Conservation (phyloP, 176 grass and related monocot species). For the Oryza punctata region DNA sequence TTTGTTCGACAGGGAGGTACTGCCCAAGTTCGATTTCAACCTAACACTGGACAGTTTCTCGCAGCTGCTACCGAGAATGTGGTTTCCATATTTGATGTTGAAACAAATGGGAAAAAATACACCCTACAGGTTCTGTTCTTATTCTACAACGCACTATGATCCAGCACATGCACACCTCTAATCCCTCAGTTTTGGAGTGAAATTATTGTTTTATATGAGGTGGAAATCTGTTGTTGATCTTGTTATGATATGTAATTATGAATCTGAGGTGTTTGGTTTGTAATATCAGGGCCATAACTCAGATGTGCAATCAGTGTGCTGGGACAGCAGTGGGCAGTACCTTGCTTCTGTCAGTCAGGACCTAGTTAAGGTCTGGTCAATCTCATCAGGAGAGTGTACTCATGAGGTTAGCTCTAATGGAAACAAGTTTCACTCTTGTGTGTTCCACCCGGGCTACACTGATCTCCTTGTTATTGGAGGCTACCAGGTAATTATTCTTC, state of each 20-base stretch:
- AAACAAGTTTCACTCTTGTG: constrained; percentile 97
- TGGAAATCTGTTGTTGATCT: background rate
- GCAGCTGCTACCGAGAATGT: constrained; percentile 80
- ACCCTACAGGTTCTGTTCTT: constrained; percentile 66
- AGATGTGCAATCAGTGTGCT: constrained; percentile 94
- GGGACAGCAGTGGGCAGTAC: constrained; percentile 84
- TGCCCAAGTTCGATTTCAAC: constrained; percentile 95
- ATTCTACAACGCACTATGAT: background rate
- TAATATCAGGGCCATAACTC: constrained; percentile 72
- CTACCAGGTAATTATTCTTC: constrained; percentile 65
- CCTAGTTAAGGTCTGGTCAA: constrained; percentile 92
- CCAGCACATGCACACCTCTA: background rate
- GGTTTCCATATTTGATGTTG: constrained; percentile 85
- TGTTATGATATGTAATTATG: background rate
- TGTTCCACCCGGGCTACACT: constrained; percentile 84
- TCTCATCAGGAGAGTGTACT: constrained; percentile 80
- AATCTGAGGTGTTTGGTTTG: constrained; percentile 34
- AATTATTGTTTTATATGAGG: background rate
- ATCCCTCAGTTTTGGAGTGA: background rate
- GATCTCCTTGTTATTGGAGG: constrained; percentile 92
- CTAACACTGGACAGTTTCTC: constrained; percentile 69
- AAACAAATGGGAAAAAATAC: constrained; percentile 69
- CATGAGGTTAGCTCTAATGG: constrained; percentile 88
- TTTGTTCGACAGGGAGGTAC: constrained; percentile 69
- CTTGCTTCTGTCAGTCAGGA: constrained; percentile 97